Evolutionary conservation across 2,329 filamentous ascomycete species (phyloP), one percentile per base, ranked within the genome.

Genomic region (Alternaria consortialis): DNA sequence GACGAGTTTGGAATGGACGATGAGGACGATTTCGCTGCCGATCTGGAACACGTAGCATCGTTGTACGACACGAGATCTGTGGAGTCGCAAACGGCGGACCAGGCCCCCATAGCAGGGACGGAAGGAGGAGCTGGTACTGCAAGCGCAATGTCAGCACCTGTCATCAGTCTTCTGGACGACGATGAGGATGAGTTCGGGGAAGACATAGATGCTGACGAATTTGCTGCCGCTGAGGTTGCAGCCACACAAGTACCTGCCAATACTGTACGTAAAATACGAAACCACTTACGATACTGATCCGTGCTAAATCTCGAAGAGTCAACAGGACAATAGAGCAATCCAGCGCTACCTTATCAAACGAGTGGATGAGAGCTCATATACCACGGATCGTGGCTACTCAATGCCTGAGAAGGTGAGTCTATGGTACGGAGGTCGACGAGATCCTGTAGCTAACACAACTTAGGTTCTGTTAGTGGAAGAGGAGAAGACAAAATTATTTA

Each of bases 321-420:
- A 80, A 86, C 83, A 76, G 76, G 91, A 89, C 77, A 82, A 85
- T 69, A 90, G 88, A 81, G 87, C 90, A 48, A 96, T 97, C 73
- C 93, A 97, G 80, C 90, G 94, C 68, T 97, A 97, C 80, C 83
- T 94, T 65, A 86, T 97, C 70, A 90, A 89, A 67, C 88, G 90
- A 74, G 87, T 94, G 67, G 81, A 91, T 62, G 87, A 91, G 63
- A 87, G 86, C 69, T 84, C 88, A 46, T 97, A 92, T 77, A 81
- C 82, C 60, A 87, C 90, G 77, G 83, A 86, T 23, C 85, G 84
- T 66, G 88, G 90, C 44, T 83, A 86, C 65, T 78, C 81, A 51
- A 84, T 83, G 52, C 83, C 83, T 43, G 91, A 97, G 78, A 94
- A 95, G 87, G 93, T 94, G 80, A 36, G 65, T 31, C 2, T 15